Evolutionary conservation across 768 basidiomycete genomes (phyloP).

Genomic region (Fomitopsis pulvina): DNA sequence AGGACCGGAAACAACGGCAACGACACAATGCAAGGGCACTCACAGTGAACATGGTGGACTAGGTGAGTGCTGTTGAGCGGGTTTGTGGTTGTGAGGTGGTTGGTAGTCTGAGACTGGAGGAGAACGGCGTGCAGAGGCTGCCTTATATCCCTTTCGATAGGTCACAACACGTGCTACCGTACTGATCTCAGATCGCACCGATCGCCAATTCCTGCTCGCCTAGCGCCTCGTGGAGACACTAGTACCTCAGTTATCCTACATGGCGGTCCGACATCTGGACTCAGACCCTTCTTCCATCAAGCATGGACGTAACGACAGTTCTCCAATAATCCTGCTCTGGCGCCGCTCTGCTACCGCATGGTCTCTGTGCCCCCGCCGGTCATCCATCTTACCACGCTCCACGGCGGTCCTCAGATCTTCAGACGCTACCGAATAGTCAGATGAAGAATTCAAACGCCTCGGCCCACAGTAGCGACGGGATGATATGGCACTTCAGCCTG

Average conservation of each 20-base stretch:
- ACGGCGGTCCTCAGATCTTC: neutral
- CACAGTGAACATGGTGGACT: constrained; percentile 14
- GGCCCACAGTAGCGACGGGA: neutral
- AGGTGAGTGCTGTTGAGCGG: constrained; percentile 1
- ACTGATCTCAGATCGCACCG: neutral
- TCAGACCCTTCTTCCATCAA: neutral
- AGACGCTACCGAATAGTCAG: neutral
- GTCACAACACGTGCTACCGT: constrained; percentile 1
- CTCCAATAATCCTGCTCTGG: neutral
- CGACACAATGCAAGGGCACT: neutral
- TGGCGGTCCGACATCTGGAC: too few species aligned
- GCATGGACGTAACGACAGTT: too few species aligned
- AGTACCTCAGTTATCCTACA: too few species aligned
- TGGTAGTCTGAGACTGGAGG: constrained; percentile 7
- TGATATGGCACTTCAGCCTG: too few species aligned
- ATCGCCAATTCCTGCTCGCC: neutral
- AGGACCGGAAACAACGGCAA: neutral
- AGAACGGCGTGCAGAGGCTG: neutral
- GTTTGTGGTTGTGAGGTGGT: constrained; percentile 8
- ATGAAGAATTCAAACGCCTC: neutral
- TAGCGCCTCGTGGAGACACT: neutral
- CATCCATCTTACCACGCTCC: neutral
- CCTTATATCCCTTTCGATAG: constrained; percentile 12
- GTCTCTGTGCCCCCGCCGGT: neutral
- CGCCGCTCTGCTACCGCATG: neutral